Percentiles rank a stretch among this genome's conserved stretches.
Evolutionary conservation across 352 stramenopile species (phyloP).

Genomic region (Pythium rhizo-oryzae): DNA sequence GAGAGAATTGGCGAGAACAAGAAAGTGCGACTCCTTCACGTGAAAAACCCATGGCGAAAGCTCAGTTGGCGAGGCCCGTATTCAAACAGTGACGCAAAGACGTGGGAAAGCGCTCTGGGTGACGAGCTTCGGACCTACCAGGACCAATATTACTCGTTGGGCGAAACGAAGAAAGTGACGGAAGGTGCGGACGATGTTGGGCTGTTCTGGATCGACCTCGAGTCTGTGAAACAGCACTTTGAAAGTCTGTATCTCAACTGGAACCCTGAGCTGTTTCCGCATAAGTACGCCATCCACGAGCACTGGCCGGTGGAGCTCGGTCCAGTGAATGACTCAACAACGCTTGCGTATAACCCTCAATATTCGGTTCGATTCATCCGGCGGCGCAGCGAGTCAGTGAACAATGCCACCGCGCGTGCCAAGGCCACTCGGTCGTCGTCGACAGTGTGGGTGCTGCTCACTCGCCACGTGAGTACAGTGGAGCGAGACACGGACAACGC

Average conservation of each 20-base stretch:
- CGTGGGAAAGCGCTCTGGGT: conserved; percentile 59
- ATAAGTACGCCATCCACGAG: conserved; percentile 77
- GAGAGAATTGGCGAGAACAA: conserved; percentile 29
- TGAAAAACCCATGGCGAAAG: conserved; percentile 97
- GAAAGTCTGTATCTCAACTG: conserved; percentile 95
- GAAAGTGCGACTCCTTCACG: conserved; percentile 83
- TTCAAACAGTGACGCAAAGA: conserved; percentile 57
- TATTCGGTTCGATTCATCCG: conserved; percentile 88
- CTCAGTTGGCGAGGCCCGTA: conserved; percentile 88
- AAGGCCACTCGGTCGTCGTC: conserved; percentile 32
- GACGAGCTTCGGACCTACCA: conserved; percentile 64
- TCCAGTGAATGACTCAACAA: conserved; percentile 89
- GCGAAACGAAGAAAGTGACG: conserved; percentile 10
- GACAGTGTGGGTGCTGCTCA: conserved; percentile 92
- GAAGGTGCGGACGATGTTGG: conserved; percentile 82
- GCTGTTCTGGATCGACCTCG: conserved; percentile 96
- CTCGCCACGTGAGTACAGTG: conserved; percentile 89
- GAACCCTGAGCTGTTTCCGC: conserved; percentile 93
- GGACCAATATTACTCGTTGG: conserved; percentile 47
- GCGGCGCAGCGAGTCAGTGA: conserved; percentile 24
- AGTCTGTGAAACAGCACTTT: conserved; percentile 93
- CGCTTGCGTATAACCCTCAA: conserved; percentile 94
- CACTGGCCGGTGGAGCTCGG: conserved; percentile 86
- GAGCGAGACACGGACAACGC: conserved; percentile 61
- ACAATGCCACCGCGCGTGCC: conserved; percentile 5